Base-by-base conservation (phyloP, 495 filamentous ascomycete species). In the Podospora bellae-mahoneyi region DNA sequence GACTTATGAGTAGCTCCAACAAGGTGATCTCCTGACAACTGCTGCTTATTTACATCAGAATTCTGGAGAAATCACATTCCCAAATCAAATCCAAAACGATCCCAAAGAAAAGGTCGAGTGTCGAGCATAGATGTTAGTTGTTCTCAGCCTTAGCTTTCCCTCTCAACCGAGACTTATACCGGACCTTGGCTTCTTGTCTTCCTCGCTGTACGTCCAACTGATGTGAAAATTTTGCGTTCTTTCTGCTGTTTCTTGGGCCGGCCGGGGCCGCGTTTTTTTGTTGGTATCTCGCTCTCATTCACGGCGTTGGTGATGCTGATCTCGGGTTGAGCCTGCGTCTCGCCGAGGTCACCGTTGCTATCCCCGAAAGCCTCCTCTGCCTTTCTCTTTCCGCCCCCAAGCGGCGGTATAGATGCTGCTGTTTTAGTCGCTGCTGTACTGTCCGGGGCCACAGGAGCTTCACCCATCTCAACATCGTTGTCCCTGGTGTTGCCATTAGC, bases 111-210 rank as follows among this genome's bases (percentile, higher is more conserved):
- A 32, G 30, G 7, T 5, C 4, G 30, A 32, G 27, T 30, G 30
- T 48, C n/a, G 61, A 63, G 32, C 32, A 39, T 53, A 58, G 27
- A 64, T 53, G 54, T 65, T 60, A 69, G 60, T 60, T 30, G 60
- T 34, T n/a, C 56, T 48, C 28, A 26, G 56, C 67, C 60, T 60
- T 15, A 18, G 23, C 59, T 20, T 16, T 39, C 30, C 23, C 30
- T 26, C 34, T 32, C 13, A 61, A 16, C 2, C 39, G 9, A 66
- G 54, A 66, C 39, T 23, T 80, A 76, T 13, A 74, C 77, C 3
- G 77, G 74, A 0, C 81, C 81, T 69, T 84, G 82, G 62, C 81
- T 82, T 64, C 81, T 73, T 10, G 81, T 84, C 73, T 79, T 81
- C 32, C 81, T 73, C 62, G 67, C 66, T 0, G 82, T 80, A 56